phyloP scores from a whole-genome alignment of 2,329 filamentous ascomycete genomes.

The Phoma herbarum region DNA sequence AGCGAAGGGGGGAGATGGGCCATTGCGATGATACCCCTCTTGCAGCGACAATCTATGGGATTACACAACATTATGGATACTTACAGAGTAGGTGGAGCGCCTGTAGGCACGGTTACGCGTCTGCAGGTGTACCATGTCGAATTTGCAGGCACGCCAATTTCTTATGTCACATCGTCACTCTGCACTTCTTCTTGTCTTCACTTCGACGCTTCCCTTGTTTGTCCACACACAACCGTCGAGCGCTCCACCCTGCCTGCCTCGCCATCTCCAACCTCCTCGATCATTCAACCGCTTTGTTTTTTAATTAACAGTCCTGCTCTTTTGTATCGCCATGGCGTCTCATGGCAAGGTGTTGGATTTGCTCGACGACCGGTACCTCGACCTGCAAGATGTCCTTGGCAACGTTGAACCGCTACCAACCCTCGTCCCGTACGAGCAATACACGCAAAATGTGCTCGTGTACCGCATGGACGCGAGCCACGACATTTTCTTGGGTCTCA shows the following conservation, averaged over 20 bases:
- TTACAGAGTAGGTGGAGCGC: constrained; percentile 15
- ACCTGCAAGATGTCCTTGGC: constrained; percentile 44
- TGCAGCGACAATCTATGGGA: constrained; percentile 21
- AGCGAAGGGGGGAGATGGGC: constrained; percentile 3
- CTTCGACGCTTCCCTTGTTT: constrained; percentile 10
- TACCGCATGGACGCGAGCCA: constrained; percentile 42
- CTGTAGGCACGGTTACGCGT: not conserved
- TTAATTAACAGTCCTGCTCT: too few relatives aligned
- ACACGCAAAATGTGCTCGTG: constrained; percentile 32
- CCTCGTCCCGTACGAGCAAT: constrained; percentile 45
- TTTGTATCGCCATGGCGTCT: constrained; percentile 32
- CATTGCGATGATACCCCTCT: constrained; percentile 33
- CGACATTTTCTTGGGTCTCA: constrained; percentile 35
- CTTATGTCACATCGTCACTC: constrained; percentile 1
- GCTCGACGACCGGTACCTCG: constrained; percentile 43
- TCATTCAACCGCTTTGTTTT: not conserved
- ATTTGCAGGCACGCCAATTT: not conserved
- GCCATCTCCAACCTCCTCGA: not conserved
- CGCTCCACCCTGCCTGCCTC: constrained; percentile 4
- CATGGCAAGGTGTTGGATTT: constrained; percentile 43
- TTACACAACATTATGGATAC: constrained; percentile 4
- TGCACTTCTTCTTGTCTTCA: constrained; percentile 11
- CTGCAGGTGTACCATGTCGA: not conserved
- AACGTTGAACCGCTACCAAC: constrained; percentile 42
- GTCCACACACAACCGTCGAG: constrained; percentile 4